Evolutionary conservation across 1,139 yeast genomes (phyloP).

Genomic region (Diutina mesorugosa): DNA sequence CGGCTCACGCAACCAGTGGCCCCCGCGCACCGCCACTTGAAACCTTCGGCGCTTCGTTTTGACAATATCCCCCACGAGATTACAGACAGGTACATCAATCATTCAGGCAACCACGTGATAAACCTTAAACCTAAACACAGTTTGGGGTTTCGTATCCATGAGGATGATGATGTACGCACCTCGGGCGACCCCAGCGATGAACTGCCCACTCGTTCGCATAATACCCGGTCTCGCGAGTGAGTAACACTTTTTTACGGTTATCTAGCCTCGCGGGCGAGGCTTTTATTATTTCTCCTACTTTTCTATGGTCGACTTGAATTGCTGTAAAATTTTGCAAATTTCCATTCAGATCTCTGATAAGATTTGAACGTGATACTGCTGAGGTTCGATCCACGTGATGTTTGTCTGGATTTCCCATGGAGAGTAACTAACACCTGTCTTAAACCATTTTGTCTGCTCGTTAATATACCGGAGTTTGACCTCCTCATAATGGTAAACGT

Average conservation of each 20-base stretch:
- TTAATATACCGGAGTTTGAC: neutral
- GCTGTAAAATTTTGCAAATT: neutral
- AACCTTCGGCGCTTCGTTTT: neutral
- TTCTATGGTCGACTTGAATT: neutral
- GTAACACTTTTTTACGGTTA: neutral
- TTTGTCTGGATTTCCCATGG: neutral
- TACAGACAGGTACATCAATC: neutral
- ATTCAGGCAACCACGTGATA: neutral
- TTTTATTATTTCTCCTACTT: too few species aligned
- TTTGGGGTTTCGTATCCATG: neutral
- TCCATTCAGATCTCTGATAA: neutral
- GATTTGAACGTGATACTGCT: neutral
- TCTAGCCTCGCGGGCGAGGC: neutral
- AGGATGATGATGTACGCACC: neutral
- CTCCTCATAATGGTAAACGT: neutral
- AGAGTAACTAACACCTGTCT: neutral
- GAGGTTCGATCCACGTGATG: neutral
- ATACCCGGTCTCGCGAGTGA: neutral
- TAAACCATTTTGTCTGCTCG: neutral
- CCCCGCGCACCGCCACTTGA: neutral
- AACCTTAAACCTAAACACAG: neutral
- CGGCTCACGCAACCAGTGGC: neutral
- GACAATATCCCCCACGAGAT: constrained; percentile 1
- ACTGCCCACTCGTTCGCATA: neutral
- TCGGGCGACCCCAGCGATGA: neutral